Base-by-base conservation (phyloP, 805 yeast species). In the Pichia gijzeniarum region DNA sequence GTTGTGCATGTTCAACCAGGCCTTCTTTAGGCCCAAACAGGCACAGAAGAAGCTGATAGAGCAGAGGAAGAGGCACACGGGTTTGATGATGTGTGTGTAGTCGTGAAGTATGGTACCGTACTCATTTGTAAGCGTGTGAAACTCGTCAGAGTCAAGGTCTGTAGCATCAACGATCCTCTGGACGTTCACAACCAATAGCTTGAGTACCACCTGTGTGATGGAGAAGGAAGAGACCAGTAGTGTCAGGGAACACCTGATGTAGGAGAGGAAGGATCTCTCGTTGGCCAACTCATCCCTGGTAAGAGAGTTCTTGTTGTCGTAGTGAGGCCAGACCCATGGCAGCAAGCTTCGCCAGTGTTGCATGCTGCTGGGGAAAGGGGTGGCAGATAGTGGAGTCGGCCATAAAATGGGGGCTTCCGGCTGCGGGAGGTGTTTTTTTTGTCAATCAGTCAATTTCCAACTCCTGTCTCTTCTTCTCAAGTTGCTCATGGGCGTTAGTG, bases 231-330 rank as follows among this genome's bases (percentile, higher is more conserved):
- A 36, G 10, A 43, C 27, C 7, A 43, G 20, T 1, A 44, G 10
- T 5, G 43, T 28, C 10, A 25, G 27, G 6, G 47, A 35, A 14
- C 40, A 27, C 1, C 47, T 39, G n/a, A 27, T 21, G n/a, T 38
- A 39, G 1, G 43, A 41, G 2, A 44, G 17, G 13, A 44, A 34
- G 3, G 47, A 38, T 16, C 47, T n/a, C n/a, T 39, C 47, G 19
- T 39, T 44, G 17, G 47, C 43, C 6, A 44, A 34, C n/a, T 40
- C 35, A n/a, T 44, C 47, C 31, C 47, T 34, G 2, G 43, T 35
- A 1, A 39, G 40, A 3, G 47, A 40, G 27, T 44, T 38, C 28
- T 10, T 44, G 16, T 44, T 44, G 3, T 18, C 40, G 19, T 34
- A 39, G 2, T 44, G 40, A 2, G 17, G 9, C 20, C 21, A 32